phyloP scores from a whole-genome alignment of 148 eudicot species.

The Rheum nobile region DNA sequence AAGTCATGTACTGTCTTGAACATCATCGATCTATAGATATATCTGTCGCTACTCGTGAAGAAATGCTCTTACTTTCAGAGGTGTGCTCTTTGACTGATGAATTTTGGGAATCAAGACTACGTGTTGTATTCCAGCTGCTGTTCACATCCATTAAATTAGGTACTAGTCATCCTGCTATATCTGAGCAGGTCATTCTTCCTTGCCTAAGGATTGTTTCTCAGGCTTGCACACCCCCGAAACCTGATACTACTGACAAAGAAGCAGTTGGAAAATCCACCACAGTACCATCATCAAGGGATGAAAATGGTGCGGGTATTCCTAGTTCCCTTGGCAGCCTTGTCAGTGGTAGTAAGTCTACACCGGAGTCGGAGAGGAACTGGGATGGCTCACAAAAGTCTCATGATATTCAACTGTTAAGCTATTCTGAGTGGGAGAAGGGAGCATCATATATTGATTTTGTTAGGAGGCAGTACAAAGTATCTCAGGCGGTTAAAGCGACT shows the following conservation, averaged over 20 bases:
- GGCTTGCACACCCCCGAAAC: conserved; percentile 98
- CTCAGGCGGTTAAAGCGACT: conserved; percentile 49
- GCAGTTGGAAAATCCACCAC: conserved; percentile 39
- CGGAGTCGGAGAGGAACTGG: conserved; percentile 67
- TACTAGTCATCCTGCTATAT: conserved; percentile 92
- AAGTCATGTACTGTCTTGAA: conserved; percentile 90
- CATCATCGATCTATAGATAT: conserved; percentile 99
- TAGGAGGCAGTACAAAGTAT: conserved; percentile 92
- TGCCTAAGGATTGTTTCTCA: conserved; percentile 92
- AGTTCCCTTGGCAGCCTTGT: conserved; percentile 27
- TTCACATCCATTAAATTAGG: conserved; percentile 93
- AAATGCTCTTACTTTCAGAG: conserved; percentile 86
- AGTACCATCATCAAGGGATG: conserved; percentile 35
- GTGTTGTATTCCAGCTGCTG: conserved; percentile 90
- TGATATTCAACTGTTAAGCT: conserved; percentile 80
- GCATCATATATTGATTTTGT: conserved; percentile 99
- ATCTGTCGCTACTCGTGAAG: conserved; percentile 90
- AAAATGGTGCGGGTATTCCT: conserved; percentile 29
- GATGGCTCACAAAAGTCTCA: conserved; percentile 70
- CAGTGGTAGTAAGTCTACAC: conserved; percentile 40
- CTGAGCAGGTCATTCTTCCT: conserved; percentile 97
- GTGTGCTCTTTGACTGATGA: conserved; percentile 94
- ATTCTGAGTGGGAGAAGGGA: conserved; percentile 97
- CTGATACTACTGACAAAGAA: conserved; percentile 72
- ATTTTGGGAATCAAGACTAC: conserved; percentile 93